phyloP scores from a whole-genome alignment of 352 stramenopile species.

The Pseudoperonospora humuli region DNA sequence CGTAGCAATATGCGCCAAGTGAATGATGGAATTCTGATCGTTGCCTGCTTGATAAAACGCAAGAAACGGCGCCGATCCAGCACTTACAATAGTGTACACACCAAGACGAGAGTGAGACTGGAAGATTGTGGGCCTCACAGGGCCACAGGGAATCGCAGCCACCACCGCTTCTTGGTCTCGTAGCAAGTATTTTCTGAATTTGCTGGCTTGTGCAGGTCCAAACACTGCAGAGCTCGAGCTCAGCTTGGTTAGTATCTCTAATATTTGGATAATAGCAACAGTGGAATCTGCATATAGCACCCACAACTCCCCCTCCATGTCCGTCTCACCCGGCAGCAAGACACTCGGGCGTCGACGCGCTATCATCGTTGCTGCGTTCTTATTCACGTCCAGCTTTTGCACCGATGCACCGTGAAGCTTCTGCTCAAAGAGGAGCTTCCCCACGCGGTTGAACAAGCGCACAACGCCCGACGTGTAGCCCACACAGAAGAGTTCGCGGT shows the following conservation, averaged over 20 bases:
- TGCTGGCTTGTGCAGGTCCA: conserved; percentile 55
- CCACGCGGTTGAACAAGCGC: conserved; percentile 46
- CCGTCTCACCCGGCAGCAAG: conserved; percentile 11
- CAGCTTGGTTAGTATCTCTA: conserved; percentile 48
- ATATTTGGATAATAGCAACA: conserved; percentile 68
- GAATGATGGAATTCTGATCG: conserved; percentile 83
- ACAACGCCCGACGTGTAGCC: conserved; percentile 55
- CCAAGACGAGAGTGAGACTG: conserved; percentile 71
- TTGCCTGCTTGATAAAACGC: conserved; percentile 80
- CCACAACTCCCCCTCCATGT: conserved; percentile 56
- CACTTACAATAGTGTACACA: conserved; percentile 63
- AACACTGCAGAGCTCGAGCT: conserved; percentile 45
- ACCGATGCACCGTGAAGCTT: conserved; percentile 43
- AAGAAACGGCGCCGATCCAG: conserved; percentile 57
- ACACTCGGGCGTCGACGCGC: conserved; percentile 23
- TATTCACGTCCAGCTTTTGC: conserved; percentile 46
- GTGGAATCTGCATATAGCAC: conserved; percentile 70
- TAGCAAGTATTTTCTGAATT: conserved; percentile 75
- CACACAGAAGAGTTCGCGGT: conserved; percentile 38
- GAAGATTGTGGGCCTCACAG: conserved; percentile 68
- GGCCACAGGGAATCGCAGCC: conserved; percentile 51
- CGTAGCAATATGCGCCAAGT: conserved; percentile 77
- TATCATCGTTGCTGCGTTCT: conserved; percentile 25
- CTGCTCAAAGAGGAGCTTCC: conserved; percentile 52
- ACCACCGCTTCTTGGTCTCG: conserved; percentile 62